A percentile compares a stretch with the other conserved stretches of the same genome.
These are phyloP conservation scores for Psilocybe sp. DNA, from an alignment of 768 basidiomycete species.

Conservation along the genomic window DNA sequence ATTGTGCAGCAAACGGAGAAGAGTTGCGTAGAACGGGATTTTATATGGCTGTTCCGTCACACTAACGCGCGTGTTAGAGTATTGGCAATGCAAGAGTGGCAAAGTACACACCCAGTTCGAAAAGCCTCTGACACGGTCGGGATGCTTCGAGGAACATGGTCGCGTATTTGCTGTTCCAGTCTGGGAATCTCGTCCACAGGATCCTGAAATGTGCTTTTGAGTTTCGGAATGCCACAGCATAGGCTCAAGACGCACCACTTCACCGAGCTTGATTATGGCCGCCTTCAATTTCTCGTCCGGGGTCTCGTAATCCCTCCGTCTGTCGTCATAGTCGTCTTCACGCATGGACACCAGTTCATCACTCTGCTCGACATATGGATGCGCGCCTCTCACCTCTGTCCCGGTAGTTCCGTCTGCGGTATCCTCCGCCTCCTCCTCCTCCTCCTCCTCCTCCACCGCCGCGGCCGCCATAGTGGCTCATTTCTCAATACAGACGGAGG, in stretches of 20 bases:
- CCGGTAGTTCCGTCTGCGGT: slow-evolving; percentile 35
- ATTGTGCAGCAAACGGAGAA: slow-evolving; percentile 69
- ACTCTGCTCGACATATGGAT: slow-evolving; percentile 15
- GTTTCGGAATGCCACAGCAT: slow-evolving; percentile 6
- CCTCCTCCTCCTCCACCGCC: slow-evolving; percentile 46
- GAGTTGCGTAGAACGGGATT: slow-evolving; percentile 82
- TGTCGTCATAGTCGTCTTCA: slow-evolving; percentile 69
- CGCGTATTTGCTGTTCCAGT: slow-evolving; percentile 63
- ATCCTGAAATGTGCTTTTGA: slow-evolving; percentile 43
- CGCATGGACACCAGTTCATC: slow-evolving; percentile 9
- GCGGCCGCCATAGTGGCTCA: slow-evolving; percentile 60
- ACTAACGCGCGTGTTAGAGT: slow-evolving; percentile 33
- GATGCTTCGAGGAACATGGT: slow-evolving; percentile 56
- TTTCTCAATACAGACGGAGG: slow-evolving; percentile 27
- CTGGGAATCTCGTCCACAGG: slow-evolving; percentile 65
- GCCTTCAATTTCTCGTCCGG: slow-evolving; percentile 71
- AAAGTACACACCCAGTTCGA: slow-evolving; percentile 57
- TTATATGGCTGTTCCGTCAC: slow-evolving; percentile 94
- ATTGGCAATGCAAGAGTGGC: neutral
- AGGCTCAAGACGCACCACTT: slow-evolving; percentile 58
- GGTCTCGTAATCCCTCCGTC: slow-evolving; percentile 64
- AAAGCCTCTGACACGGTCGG: slow-evolving; percentile 70
- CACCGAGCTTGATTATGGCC: slow-evolving; percentile 70
- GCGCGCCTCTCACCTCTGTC: slow-evolving; percentile 50
- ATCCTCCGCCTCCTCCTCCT: slow-evolving; percentile 43